Percentiles rank a stretch among this genome's conserved stretches.
Evolutionary conservation across 352 stramenopile genomes (phyloP).

Genomic region (Halophytophthora batemanensis): DNA sequence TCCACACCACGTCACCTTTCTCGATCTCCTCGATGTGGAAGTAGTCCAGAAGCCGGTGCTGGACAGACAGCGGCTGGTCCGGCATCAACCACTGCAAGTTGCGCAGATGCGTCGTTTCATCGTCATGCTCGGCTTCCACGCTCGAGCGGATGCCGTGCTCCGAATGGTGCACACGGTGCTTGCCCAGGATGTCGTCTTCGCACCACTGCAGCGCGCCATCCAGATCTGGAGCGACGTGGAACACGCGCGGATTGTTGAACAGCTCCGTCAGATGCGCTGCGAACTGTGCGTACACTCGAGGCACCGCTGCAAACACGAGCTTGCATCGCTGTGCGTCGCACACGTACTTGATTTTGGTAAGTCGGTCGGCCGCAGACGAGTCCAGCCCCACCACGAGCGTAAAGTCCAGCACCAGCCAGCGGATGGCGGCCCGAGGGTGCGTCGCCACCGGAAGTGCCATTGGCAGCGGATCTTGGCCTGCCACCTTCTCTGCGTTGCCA

Average conservation of each 20-base stretch:
- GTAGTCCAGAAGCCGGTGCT: constrained; percentile 70
- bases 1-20: constrained; percentile 62
- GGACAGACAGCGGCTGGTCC: constrained; percentile 53
- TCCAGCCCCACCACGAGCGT: constrained; percentile 91
- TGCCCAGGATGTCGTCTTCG: constrained; percentile 59
- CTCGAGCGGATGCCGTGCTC: constrained; percentile 11
- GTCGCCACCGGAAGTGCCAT: too few relatives aligned
- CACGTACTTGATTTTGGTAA: constrained; percentile 80
- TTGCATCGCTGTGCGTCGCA: constrained; percentile 65
- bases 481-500: too few relatives aligned
- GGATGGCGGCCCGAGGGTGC: constrained; percentile 26
- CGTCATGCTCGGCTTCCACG: constrained; percentile 31
- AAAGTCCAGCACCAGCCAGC: constrained; percentile 89
- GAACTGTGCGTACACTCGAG: constrained; percentile 59
- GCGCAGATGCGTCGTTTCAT: constrained; percentile 51
- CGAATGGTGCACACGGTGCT: constrained; percentile 19
- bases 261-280: constrained; percentile 49
- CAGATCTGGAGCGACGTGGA: constrained; percentile 62
- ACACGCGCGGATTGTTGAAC: constrained; percentile 43
- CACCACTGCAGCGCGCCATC: constrained; percentile 70
- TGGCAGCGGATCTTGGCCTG: too few relatives aligned
- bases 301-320: constrained; percentile 69
- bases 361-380: constrained; percentile 68
- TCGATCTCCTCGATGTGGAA: constrained; percentile 64
- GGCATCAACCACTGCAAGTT: constrained; percentile 69